These are phyloP conservation scores for Rhizophagus sp. DNA, from an alignment of 192 early-diverging fungal genomes.

Conservation along the genomic window DNA sequence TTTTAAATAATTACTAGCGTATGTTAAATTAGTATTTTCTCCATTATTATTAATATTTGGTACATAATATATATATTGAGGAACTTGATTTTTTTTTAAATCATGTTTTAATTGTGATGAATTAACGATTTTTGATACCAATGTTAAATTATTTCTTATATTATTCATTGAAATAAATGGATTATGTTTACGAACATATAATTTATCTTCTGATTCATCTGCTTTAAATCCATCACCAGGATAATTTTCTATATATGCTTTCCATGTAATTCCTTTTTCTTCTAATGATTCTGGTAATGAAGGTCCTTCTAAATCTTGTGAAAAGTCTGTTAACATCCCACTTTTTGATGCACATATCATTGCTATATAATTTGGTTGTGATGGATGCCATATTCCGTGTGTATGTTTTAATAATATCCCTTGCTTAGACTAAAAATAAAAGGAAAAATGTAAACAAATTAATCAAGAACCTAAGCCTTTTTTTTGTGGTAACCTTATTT, in stretches of 20 bases:
- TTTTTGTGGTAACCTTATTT: background rate
- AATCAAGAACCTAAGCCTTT: too few species aligned
- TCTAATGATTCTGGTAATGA: slow-evolving; percentile 57
- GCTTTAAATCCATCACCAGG: slow-evolving; percentile 42
- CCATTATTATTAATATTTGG: slow-evolving; percentile 65
- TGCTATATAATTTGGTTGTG: slow-evolving; percentile 76
- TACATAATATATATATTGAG: slow-evolving; percentile 58
- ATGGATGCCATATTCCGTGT: slow-evolving; percentile 58
- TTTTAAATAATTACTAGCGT: slow-evolving; percentile 54
- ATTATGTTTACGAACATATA: slow-evolving; percentile 72
- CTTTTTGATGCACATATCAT: slow-evolving; percentile 38
- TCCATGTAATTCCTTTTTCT: slow-evolving; percentile 58
- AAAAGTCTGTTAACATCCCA: slow-evolving; percentile 22
- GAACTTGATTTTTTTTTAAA: slow-evolving; percentile 47
- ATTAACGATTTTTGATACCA: slow-evolving; percentile 66
- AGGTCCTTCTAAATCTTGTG: slow-evolving; percentile 1
- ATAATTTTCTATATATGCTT: slow-evolving; percentile 62
- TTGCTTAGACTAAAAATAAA: slow-evolving; percentile 23
- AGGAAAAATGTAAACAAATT: background rate
- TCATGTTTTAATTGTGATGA: slow-evolving; percentile 56
- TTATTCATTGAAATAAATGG: slow-evolving; percentile 65
- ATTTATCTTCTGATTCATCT: slow-evolving; percentile 20
- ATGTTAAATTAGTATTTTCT: slow-evolving; percentile 48
- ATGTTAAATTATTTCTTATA: slow-evolving; percentile 53
- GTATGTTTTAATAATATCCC: slow-evolving; percentile 61